Conservation (phyloP, 2,329 filamentous ascomycete genomes). For the Leptographium flavum region DNA sequence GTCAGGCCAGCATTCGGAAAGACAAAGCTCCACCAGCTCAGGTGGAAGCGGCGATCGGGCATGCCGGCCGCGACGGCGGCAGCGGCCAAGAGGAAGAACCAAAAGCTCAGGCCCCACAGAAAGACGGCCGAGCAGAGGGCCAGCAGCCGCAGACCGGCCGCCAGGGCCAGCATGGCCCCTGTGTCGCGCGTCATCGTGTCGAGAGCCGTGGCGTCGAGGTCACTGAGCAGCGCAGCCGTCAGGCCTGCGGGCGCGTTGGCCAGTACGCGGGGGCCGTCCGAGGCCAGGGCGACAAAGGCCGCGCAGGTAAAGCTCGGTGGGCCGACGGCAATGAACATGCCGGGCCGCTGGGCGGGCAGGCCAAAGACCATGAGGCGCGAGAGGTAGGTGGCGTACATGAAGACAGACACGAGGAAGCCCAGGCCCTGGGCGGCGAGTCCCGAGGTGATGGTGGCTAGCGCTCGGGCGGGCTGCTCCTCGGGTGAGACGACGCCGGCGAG, state of each 20-base stretch:
- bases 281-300: constrained; percentile 18
- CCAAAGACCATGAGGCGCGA: constrained; percentile 41
- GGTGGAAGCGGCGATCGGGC: constrained; percentile 21
- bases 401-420: constrained; percentile 40
- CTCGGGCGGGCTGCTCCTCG: constrained; percentile 29
- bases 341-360: constrained; percentile 41
- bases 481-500: constrained; percentile 38
- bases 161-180: constrained; percentile 7
- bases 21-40: constrained; percentile 49
- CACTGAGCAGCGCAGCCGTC: constrained; percentile 11
- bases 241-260: background rate
- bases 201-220: background rate
- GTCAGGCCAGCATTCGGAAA: constrained; percentile 53
- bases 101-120: constrained; percentile 48
- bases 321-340: constrained; percentile 51
- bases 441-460: constrained; percentile 39
- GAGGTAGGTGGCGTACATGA: constrained; percentile 47
- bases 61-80: constrained; percentile 27
- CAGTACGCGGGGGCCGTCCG: constrained; percentile 18
- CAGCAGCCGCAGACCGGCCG: constrained; percentile 11
- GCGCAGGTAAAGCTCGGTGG: constrained; percentile 34
- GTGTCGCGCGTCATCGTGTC: too few relatives aligned
- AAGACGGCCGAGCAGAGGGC: constrained; percentile 34
- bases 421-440: constrained; percentile 47
- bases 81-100: constrained; percentile 39